phyloP scores from a whole-genome alignment of 2,329 filamentous ascomycete species.

The Biscogniauxia mediterranea region DNA sequence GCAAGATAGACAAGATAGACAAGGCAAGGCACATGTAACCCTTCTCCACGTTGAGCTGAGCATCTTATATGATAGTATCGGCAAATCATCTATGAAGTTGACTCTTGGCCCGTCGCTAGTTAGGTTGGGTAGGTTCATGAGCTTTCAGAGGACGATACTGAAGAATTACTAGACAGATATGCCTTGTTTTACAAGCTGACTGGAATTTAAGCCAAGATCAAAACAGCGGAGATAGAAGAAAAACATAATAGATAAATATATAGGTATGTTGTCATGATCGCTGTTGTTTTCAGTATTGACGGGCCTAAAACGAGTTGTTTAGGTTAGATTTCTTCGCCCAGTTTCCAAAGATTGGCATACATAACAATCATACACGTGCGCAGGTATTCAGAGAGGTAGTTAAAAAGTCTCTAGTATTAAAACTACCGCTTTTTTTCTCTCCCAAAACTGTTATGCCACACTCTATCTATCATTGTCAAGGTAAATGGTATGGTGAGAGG shows the following conservation, averaged over 20 bases:
- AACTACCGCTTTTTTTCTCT: too few relatives aligned
- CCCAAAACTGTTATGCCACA: too few relatives aligned
- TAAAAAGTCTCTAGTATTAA: too few relatives aligned
- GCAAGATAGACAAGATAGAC: not conserved
- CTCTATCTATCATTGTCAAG: too few relatives aligned
- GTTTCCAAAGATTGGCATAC: too few relatives aligned
- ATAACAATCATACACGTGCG: too few relatives aligned
- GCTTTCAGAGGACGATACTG: not conserved
- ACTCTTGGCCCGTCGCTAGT: not conserved
- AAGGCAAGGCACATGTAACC: not conserved
- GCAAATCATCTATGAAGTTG: not conserved
- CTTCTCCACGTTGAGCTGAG: not conserved
- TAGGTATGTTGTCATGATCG: not conserved
- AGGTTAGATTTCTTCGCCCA: too few relatives aligned
- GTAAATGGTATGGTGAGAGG: too few relatives aligned
- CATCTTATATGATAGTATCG: not conserved
- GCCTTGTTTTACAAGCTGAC: not conserved
- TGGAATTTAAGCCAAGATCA: not conserved
- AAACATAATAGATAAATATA: not conserved
- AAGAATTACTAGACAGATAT: not conserved
- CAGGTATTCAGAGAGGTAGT: too few relatives aligned
- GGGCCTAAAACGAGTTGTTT: too few relatives aligned
- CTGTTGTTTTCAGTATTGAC: not conserved
- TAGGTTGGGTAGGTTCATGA: not conserved
- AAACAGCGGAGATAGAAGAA: not conserved